A percentile compares a stretch with the other conserved stretches of the same genome.
These are phyloP conservation scores for Plectranthus barbatus DNA, from an alignment of 257 asterid species.

Conservation along the genomic window DNA sequence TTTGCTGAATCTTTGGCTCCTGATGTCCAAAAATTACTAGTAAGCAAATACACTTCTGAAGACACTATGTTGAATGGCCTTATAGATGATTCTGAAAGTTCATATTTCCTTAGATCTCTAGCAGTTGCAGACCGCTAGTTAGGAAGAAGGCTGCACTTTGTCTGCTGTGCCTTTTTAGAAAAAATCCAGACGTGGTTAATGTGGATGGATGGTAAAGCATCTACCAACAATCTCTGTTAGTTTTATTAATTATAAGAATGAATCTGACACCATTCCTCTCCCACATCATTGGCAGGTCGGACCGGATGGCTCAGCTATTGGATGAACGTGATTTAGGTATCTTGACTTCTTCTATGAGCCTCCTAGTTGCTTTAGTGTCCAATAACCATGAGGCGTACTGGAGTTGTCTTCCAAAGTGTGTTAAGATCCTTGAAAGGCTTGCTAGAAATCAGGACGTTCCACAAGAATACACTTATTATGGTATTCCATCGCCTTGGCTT, in stretches of 20 bases:
- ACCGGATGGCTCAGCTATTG: conserved; percentile 89
- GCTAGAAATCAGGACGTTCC: conserved; percentile 94
- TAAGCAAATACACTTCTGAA: conserved; percentile 38
- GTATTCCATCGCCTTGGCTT: conserved; percentile 99
- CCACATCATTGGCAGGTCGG: conserved; percentile 63
- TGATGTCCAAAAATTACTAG: conserved; percentile 98
- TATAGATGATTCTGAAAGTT: conserved; percentile 19
- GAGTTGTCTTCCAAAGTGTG: conserved; percentile 98
- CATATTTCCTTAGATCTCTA: conserved; percentile 61
- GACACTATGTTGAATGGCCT: conserved; percentile 12
- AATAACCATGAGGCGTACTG: conserved; percentile 93
- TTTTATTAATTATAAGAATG: neutral
- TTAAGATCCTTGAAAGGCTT: conserved; percentile 82
- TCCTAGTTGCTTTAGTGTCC: conserved; percentile 89
- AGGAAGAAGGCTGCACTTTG: conserved; percentile 98
- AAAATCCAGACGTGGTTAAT: conserved; percentile 95
- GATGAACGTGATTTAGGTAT: conserved; percentile 99
- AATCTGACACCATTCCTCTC: conserved; percentile 5
- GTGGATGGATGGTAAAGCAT: conserved; percentile 88
- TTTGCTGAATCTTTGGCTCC: conserved; percentile 99
- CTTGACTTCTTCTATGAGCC: conserved; percentile 96
- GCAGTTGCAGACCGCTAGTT: conserved; percentile 97
- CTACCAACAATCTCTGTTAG: conserved; percentile 7
- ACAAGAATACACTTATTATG: conserved; percentile 96
- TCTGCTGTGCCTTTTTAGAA: conserved; percentile 87